Evolutionary conservation across 2,329 filamentous ascomycete species (phyloP).

Genomic region (Alternaria longipes): DNA sequence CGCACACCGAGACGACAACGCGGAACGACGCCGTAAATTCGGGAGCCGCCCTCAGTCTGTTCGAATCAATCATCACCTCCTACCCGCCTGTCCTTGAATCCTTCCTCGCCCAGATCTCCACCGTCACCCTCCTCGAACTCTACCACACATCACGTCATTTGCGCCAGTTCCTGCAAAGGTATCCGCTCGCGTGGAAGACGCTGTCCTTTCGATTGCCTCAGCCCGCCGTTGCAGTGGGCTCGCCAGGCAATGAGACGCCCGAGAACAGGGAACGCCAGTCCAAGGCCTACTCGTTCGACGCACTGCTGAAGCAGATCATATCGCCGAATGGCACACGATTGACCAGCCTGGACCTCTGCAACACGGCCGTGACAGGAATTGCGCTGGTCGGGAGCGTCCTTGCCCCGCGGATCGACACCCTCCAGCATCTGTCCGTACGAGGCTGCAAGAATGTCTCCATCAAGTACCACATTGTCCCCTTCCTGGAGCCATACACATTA

Average conservation of each 20-base stretch:
- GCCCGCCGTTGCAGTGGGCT: conserved; percentile 48
- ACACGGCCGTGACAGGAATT: conserved; percentile 67
- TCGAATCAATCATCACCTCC: conserved; percentile 65
- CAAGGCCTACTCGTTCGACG: conserved; percentile 66
- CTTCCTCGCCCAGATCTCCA: conserved; percentile 66
- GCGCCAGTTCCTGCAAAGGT: conserved; percentile 63
- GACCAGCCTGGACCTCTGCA: conserved; percentile 67
- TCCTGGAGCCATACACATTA: conserved; percentile 57
- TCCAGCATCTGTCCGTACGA: conserved; percentile 68
- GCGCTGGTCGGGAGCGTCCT: conserved; percentile 65
- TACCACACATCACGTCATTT: conserved; percentile 67
- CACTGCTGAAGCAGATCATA: conserved; percentile 64
- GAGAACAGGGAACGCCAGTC: conserved; percentile 59
- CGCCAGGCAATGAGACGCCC: conserved; percentile 53
- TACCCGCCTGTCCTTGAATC: conserved; percentile 68
- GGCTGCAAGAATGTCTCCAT: conserved; percentile 72
- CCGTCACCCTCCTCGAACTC: conserved; percentile 64
- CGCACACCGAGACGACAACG: conserved; percentile 13
- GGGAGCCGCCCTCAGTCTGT: conserved; percentile 46
- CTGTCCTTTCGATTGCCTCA: conserved; percentile 65
- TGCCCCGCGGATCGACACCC: conserved; percentile 62
- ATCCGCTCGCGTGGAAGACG: conserved; percentile 68
- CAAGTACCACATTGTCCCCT: conserved; percentile 71
- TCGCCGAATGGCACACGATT: conserved; percentile 66
- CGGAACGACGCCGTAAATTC: conserved; percentile 10